Evolutionary conservation across 257 asterid genomes (phyloP).

Genomic region (Solanum lycopersicoides): DNA sequence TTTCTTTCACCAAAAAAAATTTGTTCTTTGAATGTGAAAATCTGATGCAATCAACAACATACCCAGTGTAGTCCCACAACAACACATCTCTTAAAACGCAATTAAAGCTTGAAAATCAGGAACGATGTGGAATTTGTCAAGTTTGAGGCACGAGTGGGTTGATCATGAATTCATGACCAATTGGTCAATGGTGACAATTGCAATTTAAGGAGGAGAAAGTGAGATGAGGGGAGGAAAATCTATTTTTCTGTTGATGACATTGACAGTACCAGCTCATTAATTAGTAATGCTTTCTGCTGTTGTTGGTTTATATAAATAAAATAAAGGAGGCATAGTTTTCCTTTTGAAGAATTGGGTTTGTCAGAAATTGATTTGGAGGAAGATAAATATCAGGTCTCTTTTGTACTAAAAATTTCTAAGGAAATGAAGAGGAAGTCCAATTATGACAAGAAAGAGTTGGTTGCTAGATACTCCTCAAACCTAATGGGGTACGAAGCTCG

Average conservation of each 20-base stretch:
- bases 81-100: background rate
- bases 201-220: background rate
- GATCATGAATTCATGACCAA: background rate
- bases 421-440: background rate
- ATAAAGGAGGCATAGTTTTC: background rate
- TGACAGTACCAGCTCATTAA: background rate
- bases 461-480: background rate
- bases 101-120: background rate
- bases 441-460: background rate
- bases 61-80: background rate
- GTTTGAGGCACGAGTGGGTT: background rate
- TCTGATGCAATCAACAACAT: background rate
- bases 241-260: background rate
- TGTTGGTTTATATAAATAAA: background rate
- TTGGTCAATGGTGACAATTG: background rate
- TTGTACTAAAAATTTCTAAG: background rate
- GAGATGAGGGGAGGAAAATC: background rate
- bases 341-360: background rate
- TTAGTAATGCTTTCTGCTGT: background rate
- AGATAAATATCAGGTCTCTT: background rate
- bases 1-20: background rate
- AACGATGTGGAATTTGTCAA: background rate
- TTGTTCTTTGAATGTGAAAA: background rate
- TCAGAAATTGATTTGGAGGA: background rate
- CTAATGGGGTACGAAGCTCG: background rate